phyloP scores from a whole-genome alignment of 106 monocot species.

The Vanilla planifolia region DNA sequence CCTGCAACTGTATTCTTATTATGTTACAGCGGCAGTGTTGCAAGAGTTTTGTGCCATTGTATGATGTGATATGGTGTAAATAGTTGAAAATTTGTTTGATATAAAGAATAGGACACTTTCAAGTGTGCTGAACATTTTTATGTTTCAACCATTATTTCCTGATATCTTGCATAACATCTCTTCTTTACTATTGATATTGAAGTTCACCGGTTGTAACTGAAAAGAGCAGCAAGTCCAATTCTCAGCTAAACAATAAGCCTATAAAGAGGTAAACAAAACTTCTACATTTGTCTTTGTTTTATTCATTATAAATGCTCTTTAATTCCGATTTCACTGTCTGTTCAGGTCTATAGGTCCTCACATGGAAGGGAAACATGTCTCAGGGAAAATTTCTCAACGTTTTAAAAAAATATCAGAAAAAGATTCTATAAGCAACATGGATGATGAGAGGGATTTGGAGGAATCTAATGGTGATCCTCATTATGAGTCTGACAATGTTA shows the following conservation, averaged over 20 bases:
- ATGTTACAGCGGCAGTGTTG: too few relatives aligned
- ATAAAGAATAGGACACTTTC: too few relatives aligned
- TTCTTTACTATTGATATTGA: conserved; percentile 17
- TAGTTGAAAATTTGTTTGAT: too few relatives aligned
- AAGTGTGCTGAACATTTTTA: too few relatives aligned
- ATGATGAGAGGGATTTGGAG: conserved; percentile 18
- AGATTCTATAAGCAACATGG: conserved; percentile 1
- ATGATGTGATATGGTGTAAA: too few relatives aligned
- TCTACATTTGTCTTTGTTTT: neutral
- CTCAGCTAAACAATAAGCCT: conserved; percentile 14
- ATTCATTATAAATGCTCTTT: neutral
- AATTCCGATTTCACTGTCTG: neutral
- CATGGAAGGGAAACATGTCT: conserved; percentile 15
- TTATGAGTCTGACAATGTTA: conserved; percentile 34
- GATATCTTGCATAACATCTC: neutral
- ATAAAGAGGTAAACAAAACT: conserved; percentile 29
- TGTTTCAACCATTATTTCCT: too few relatives aligned
- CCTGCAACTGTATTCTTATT: too few relatives aligned
- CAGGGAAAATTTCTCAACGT: conserved; percentile 12
- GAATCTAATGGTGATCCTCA: conserved; percentile 21
- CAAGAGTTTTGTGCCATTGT: too few relatives aligned
- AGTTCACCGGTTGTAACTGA: conserved; percentile 24
- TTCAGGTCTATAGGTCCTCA: conserved; percentile 19
- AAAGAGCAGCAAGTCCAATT: conserved; percentile 7
- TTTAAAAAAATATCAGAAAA: conserved; percentile 23